phyloP scores from a whole-genome alignment of 257 asterid species.

The Petunia axillaris region DNA sequence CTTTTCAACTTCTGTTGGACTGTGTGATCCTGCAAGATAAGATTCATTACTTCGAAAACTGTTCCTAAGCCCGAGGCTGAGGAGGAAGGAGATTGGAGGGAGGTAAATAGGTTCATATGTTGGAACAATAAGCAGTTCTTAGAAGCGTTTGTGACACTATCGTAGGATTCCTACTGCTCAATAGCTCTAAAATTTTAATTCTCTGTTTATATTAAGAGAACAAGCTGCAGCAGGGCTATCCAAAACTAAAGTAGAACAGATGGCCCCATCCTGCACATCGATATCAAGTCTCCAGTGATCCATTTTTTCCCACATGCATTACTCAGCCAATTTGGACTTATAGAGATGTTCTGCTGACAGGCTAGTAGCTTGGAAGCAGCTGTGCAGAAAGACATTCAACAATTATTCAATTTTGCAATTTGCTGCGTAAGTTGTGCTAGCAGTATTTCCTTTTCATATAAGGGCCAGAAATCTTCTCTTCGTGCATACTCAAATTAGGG shows the following conservation, averaged over 20 bases:
- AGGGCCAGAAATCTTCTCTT: not conserved
- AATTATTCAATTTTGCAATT: not conserved
- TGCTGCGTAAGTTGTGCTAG: conserved; percentile 15
- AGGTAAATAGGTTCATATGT: not conserved
- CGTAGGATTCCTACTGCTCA: conserved; percentile 12
- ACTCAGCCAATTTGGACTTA: not conserved
- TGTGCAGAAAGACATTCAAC: not conserved
- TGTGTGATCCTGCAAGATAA: conserved; percentile 48
- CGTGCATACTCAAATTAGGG: not conserved
- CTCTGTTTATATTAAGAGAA: not conserved
- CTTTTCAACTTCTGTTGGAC: conserved; percentile 32
- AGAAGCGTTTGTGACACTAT: not conserved
- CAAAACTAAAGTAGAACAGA: not conserved
- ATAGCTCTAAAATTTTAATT: not conserved
- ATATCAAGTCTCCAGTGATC: not conserved
- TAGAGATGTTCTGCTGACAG: not conserved
- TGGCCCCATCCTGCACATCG: not conserved
- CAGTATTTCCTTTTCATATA: conserved; percentile 10
- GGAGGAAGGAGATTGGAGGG: not conserved
- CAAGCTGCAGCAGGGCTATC: not conserved
- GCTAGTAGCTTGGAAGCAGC: not conserved
- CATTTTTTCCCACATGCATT: not conserved
- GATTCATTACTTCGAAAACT: not conserved
- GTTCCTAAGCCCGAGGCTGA: not conserved
- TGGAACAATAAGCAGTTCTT: not conserved